Percentiles rank a stretch among this genome's conserved stretches.
Conservation (phyloP, 371 early-diverging fungal species). For the Lichtheimia ramosa region DNA sequence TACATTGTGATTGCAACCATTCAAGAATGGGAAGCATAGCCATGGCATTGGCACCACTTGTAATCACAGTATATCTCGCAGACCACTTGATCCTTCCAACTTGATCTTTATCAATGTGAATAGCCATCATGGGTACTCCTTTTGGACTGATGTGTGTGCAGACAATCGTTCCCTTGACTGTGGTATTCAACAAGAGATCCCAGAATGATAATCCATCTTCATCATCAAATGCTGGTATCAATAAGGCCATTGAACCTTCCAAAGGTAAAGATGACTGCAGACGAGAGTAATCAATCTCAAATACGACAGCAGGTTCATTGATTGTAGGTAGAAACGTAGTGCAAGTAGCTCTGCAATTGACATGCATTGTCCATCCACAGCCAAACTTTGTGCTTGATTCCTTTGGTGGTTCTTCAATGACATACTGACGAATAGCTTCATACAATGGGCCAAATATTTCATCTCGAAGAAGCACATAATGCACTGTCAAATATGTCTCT, state of each 20-base stretch:
- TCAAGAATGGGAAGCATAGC: conserved; percentile 19
- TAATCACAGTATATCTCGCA: conserved; percentile 20
- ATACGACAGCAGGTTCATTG: conserved; percentile 14
- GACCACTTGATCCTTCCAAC: conserved; percentile 15
- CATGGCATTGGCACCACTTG: conserved; percentile 17
- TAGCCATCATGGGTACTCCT: conserved; percentile 8
- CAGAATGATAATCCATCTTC: background rate
- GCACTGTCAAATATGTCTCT: conserved; percentile 19
- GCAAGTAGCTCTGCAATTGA: background rate
- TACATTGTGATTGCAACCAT: conserved; percentile 19
- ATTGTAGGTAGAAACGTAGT: conserved; percentile 6
- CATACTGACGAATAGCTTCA: conserved; percentile 6
- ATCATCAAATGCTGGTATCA: background rate
- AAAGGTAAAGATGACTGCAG: background rate
- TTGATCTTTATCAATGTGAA: conserved; percentile 17
- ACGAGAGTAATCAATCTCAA: background rate
- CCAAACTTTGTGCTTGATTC: background rate
- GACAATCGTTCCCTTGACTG: background rate
- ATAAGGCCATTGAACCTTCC: conserved; percentile 11
- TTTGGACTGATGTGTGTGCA: conserved; percentile 4
- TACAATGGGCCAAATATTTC: conserved; percentile 26
- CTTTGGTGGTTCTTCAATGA: background rate
- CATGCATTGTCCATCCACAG: conserved; percentile 4
- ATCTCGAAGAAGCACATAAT: conserved; percentile 31
- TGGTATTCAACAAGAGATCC: background rate